Percentiles rank a stretch among this genome's conserved stretches.
Conservation (phyloP, 2,329 filamentous ascomycete species). For the Colletotrichum sidae region DNA sequence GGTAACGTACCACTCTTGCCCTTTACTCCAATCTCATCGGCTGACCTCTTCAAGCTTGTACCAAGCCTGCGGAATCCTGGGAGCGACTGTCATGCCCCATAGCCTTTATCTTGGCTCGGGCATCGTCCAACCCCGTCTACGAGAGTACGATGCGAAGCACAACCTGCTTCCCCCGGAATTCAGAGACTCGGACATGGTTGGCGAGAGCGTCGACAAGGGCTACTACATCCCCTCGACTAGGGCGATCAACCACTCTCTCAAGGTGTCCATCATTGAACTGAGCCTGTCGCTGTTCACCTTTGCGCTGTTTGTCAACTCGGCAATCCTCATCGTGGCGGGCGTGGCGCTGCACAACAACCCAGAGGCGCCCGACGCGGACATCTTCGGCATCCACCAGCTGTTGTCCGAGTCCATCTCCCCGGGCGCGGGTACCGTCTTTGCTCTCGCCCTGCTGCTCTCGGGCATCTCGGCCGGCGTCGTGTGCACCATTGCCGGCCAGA, state of each 20-base stretch:
- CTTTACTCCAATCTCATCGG: constrained; percentile 39
- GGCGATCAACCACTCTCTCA: constrained; percentile 80
- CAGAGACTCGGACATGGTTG: constrained; percentile 39
- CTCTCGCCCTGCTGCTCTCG: constrained; percentile 81
- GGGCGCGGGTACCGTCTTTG: constrained; percentile 85
- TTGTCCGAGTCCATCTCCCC: constrained; percentile 76
- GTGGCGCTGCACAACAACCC: constrained; percentile 75
- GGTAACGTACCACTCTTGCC: constrained; percentile 40
- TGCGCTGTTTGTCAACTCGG: constrained; percentile 85
- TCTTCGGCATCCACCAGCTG: constrained; percentile 85
- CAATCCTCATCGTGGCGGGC: constrained; percentile 85
- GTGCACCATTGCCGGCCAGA: constrained; percentile 90
- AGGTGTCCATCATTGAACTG: constrained; percentile 78
- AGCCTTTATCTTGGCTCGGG: constrained; percentile 76
- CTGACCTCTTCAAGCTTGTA: constrained; percentile 59
- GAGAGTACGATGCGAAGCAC: constrained; percentile 70
- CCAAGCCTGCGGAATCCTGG: constrained; percentile 80
- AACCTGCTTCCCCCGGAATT: constrained; percentile 59
- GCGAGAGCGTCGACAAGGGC: constrained; percentile 54
- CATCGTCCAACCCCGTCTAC: constrained; percentile 74
- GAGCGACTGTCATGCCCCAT: constrained; percentile 81
- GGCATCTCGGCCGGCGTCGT: constrained; percentile 87
- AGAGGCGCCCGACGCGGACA: constrained; percentile 75
- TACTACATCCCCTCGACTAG: constrained; percentile 77
- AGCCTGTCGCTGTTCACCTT: constrained; percentile 82